Evolutionary conservation across 2,329 filamentous ascomycete genomes (phyloP).

Genomic region (Sporothrix euskadiensis): DNA sequence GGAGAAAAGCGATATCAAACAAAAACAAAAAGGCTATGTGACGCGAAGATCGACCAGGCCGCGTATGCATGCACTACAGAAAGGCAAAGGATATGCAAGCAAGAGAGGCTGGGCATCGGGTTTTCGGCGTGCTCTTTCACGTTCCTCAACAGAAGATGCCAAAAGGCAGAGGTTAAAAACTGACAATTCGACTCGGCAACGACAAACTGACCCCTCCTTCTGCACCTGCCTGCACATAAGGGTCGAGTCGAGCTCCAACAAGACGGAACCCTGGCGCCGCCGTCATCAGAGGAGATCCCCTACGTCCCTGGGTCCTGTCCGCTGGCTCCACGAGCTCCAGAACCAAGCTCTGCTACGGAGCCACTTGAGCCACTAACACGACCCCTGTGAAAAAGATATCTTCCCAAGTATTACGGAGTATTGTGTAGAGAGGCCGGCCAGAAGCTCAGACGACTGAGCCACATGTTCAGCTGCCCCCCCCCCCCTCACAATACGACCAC

Average conservation of each 20-base stretch:
- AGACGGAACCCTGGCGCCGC: not conserved
- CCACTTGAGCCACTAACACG: constrained; percentile 12
- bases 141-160: not conserved
- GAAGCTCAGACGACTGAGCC: not conserved
- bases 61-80: not conserved
- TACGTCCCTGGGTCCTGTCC: not conserved
- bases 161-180: not conserved
- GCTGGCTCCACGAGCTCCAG: constrained; percentile 9
- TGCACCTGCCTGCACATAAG: not conserved
- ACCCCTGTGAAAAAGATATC: not conserved
- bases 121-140: not conserved
- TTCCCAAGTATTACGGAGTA: too few species aligned
- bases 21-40: not conserved
- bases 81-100: not conserved
- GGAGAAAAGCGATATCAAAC: not conserved
- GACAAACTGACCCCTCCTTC: not conserved
- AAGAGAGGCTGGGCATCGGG: not conserved
- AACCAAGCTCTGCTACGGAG: not conserved
- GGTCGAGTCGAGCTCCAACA: not conserved
- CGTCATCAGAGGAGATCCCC: not conserved
- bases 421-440: not conserved
- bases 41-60: not conserved
- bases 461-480: constrained; percentile 9
- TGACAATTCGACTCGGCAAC: not conserved
- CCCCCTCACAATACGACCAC: constrained; percentile 12